A percentile compares a stretch with the other conserved stretches of the same genome.
These are phyloP conservation scores for Trametes cinnabarina DNA, from an alignment of 768 basidiomycete genomes.

Conservation along the genomic window DNA sequence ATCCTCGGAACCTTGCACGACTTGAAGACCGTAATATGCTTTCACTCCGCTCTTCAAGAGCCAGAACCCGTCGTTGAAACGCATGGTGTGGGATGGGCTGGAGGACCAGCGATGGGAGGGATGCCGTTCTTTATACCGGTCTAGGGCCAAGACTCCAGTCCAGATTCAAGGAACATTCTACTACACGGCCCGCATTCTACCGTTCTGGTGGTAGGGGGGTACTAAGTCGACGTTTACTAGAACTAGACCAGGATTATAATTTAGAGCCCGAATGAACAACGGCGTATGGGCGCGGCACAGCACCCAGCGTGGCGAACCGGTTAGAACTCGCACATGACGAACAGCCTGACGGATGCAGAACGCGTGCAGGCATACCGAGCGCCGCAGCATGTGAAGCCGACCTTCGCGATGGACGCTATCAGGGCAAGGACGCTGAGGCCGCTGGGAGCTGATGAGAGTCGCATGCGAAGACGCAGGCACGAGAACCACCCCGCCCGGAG, in stretches of 20 bases:
- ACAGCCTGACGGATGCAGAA: not conserved
- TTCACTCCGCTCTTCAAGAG: constrained; percentile 60
- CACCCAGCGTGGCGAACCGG: not conserved
- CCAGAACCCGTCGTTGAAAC: constrained; percentile 76
- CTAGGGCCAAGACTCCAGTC: not conserved
- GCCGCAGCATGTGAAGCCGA: constrained; percentile 2
- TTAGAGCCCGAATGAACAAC: constrained; percentile 9
- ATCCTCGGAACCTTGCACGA: constrained; percentile 46
- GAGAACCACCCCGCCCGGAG: not conserved
- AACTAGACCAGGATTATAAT: too few relatives aligned
- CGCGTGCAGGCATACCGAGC: not conserved
- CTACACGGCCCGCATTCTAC: not conserved
- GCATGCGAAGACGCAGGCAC: not conserved
- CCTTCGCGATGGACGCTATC: constrained; percentile 3
- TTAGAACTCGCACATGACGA: constrained; percentile 16
- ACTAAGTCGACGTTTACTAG: not conserved
- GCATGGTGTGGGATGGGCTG: constrained; percentile 39
- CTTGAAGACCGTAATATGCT: constrained; percentile 60
- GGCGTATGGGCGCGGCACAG: not conserved
- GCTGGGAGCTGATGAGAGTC: not conserved
- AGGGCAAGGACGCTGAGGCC: not conserved
- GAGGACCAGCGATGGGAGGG: not conserved
- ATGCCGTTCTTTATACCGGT: constrained; percentile 7
- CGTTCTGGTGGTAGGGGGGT: not conserved
- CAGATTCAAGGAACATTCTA: not conserved